Evolutionary conservation across 129 eudicot species (phyloP).

Genomic region (Smallanthus sonchifolius): DNA sequence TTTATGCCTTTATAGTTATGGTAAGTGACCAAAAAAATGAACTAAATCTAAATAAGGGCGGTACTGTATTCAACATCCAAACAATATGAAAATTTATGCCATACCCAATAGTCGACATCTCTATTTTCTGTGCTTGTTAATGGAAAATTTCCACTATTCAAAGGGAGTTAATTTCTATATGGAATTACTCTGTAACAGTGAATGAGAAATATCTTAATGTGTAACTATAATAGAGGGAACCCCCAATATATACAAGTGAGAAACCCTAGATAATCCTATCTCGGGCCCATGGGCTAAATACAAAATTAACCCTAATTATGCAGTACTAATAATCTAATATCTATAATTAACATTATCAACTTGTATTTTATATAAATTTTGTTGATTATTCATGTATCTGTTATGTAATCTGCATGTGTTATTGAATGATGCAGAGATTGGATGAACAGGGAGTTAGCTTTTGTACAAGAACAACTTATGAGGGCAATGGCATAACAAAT

Average conservation of each 20-base stretch:
- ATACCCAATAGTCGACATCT: background rate
- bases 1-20: too few species aligned
- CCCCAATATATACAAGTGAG: too few species aligned
- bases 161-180: background rate
- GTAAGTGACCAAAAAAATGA: background rate
- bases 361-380: too few species aligned
- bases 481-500: conserved; percentile 77
- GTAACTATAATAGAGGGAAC: too few species aligned
- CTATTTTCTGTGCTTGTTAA: background rate
- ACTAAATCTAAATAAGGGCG: background rate
- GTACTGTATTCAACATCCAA: background rate
- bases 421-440: conserved; percentile 41
- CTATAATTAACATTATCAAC: too few species aligned
- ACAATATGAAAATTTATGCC: background rate
- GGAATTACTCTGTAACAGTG: background rate
- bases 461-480: conserved; percentile 71
- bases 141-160: background rate
- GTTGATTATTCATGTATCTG: too few species aligned
- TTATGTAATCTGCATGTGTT: background rate
- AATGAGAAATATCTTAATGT: too few species aligned
- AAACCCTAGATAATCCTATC: too few species aligned
- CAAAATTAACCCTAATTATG: too few species aligned
- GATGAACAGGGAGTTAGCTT: conserved; percentile 70
- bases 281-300: too few species aligned
- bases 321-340: too few species aligned